Percentiles rank a stretch among this genome's conserved stretches.
phyloP scores from a whole-genome alignment of 2,329 filamentous ascomycete genomes.

The Botryotinia narcissicola region DNA sequence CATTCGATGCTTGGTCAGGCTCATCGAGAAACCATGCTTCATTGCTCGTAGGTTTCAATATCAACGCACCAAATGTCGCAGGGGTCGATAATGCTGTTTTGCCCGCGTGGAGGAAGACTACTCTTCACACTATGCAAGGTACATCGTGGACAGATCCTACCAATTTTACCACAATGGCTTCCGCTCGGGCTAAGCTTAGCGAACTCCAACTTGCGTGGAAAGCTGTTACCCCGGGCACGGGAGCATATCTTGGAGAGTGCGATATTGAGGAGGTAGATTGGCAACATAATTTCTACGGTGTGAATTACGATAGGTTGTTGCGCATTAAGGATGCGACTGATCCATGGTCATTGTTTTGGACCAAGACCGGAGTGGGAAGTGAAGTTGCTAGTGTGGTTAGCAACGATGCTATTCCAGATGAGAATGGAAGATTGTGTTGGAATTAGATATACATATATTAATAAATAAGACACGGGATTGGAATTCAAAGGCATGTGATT shows the following conservation, averaged over 20 bases:
- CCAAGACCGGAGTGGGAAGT: conserved; percentile 26
- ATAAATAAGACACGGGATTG: not conserved
- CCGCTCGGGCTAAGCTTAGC: conserved; percentile 21
- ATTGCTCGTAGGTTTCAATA: conserved; percentile 10
- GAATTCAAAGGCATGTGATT: not conserved
- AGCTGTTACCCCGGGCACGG: conserved; percentile 21
- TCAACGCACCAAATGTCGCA: conserved; percentile 3
- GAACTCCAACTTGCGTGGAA: conserved; percentile 22
- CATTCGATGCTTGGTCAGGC: conserved; percentile 35
- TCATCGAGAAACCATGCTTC: not conserved
- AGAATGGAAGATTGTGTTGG: conserved; percentile 19
- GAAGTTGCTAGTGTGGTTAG: conserved; percentile 40
- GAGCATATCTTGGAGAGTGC: conserved; percentile 22
- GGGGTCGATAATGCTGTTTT: conserved; percentile 40
- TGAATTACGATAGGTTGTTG: conserved; percentile 23
- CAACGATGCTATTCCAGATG: conserved; percentile 13
- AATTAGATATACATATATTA: not conserved
- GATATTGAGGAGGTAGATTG: conserved; percentile 23
- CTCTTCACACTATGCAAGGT: conserved; percentile 23
- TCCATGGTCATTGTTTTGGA: conserved; percentile 26
- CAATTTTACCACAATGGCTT: conserved; percentile 6
- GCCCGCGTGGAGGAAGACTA: conserved; percentile 26
- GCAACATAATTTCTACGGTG: conserved; percentile 43
- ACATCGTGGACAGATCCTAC: conserved; percentile 16
- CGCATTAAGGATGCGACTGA: conserved; percentile 25